These are phyloP conservation scores for Iris pallida DNA, from an alignment of 116 monocot genomes.

Conservation along the genomic window DNA sequence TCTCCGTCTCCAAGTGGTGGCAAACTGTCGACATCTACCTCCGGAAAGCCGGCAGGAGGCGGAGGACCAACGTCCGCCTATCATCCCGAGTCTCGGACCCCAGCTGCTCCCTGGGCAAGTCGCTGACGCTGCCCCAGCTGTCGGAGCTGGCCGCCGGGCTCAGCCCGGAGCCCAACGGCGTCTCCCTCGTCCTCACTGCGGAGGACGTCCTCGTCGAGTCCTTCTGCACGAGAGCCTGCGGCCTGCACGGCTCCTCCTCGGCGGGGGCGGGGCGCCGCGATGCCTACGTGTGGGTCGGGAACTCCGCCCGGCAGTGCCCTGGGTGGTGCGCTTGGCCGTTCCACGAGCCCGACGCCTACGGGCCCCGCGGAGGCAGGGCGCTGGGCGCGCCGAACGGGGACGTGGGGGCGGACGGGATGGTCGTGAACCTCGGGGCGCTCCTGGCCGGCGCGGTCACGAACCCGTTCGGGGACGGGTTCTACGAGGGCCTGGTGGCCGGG, in stretches of 20 bases:
- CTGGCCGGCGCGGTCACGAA: conserved; percentile 38
- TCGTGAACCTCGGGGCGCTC: conserved; percentile 34
- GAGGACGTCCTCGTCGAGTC: conserved; percentile 38
- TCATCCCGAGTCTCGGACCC: not conserved
- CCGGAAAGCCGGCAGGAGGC: conserved; percentile 13
- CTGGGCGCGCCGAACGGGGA: conserved; percentile 32
- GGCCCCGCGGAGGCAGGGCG: not conserved
- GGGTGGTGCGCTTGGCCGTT: conserved; percentile 64
- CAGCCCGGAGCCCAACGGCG: not conserved
- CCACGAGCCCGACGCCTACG: conserved; percentile 32
- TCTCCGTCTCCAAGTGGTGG: conserved; percentile 48
- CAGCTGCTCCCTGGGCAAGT: conserved; percentile 11
- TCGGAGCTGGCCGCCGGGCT: conserved; percentile 12
- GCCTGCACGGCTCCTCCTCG: conserved; percentile 15
- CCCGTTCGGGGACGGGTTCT: conserved; percentile 34
- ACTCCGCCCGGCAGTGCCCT: conserved; percentile 48
- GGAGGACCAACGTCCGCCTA: not conserved
- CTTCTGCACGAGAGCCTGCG: conserved; percentile 31
- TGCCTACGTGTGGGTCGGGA: conserved; percentile 58
- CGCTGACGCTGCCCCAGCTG: conserved; percentile 23
- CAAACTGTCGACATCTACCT: conserved; percentile 14
- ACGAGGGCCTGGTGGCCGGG: conserved; percentile 17
- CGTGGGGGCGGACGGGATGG: conserved; percentile 32
- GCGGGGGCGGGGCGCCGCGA: too few species aligned
- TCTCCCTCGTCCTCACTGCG: conserved; percentile 26